Evolutionary conservation across 2,329 filamentous ascomycete genomes (phyloP), one percentile per base, ranked within the genome.

Genomic region (Trichoderma oligosporum): DNA sequence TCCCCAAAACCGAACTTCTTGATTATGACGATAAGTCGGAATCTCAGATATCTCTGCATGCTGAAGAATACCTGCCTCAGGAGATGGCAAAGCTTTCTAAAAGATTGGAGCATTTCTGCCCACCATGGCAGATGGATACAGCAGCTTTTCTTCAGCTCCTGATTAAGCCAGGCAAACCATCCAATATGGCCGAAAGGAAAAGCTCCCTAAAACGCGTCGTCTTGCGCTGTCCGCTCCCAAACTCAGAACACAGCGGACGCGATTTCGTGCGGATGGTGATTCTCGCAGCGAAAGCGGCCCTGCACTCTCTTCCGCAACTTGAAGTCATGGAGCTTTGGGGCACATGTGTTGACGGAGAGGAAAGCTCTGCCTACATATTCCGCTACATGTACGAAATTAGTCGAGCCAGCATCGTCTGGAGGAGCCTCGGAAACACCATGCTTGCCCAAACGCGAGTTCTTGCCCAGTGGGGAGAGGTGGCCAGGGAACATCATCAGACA

Each of bases 51-150:
- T 39, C 52, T 39, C 16, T 7, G 14, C 7, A 47, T 39, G 41
- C 31, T 31, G 11, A 31, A 16, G 31, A 3, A 2, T 29, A 39
- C 7, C 24, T 55, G 16, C 41, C 41, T 38, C 31, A 18, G 5
- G 31, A 39, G 27, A 55, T 55, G 52, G 52, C 52, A 39, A 55
- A 31, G 41, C 22, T 55, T 46, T 55, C 41, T 39, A 31, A 46
- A 31, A 39, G 16, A 31, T 9, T 55, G 1, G 52, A 55, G n/a
- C 24, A 31, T 4, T 39, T 55, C 8, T 55, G 41, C 24, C 52
- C 41, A 12, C 52, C 52, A 20, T 47, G 41, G 52, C 52, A 55
- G 41, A 55, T 55, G 41, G 52, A 55, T 11, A 46, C 52, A 16
- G 31, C 31, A 22, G 12, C 52, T 24, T 55, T 55, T 47, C 31